Conservation (phyloP, 208 protist genomes). For the Strigomonas galati region DNA sequence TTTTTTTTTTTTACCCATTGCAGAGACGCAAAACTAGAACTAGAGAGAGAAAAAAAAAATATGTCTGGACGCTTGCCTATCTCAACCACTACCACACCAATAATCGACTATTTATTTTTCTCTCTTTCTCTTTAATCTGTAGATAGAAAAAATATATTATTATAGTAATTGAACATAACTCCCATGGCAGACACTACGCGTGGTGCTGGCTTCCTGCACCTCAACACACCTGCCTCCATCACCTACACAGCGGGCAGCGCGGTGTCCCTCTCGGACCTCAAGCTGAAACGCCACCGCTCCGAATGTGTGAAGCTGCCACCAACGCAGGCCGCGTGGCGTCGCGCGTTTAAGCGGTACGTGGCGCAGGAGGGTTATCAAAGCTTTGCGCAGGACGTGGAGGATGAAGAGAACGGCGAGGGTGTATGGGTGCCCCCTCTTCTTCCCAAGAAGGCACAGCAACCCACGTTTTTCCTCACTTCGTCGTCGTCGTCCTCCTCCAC, state of each 20-base stretch:
- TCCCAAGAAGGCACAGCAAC: background rate
- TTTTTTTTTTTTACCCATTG: too few relatives aligned
- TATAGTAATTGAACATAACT: too few relatives aligned
- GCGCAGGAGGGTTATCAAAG: slow-evolving; percentile 42
- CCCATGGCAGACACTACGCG: slow-evolving; percentile 20
- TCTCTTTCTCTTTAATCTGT: background rate
- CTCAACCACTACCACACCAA: background rate
- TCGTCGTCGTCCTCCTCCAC: background rate
- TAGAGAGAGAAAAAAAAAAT: too few relatives aligned
- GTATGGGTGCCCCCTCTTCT: slow-evolving; percentile 48
- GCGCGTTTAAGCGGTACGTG: slow-evolving; percentile 39
- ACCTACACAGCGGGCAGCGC: slow-evolving; percentile 61
- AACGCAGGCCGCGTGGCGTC: slow-evolving; percentile 49
- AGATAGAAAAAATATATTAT: too few relatives aligned
- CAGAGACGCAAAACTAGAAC: too few relatives aligned
- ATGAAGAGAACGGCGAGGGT: slow-evolving; percentile 53
- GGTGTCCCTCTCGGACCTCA: slow-evolving; percentile 61
- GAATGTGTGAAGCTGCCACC: slow-evolving; percentile 69
- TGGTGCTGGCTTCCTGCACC: slow-evolving; percentile 83
- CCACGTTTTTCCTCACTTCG: too few relatives aligned
- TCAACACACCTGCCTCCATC: slow-evolving; percentile 81
- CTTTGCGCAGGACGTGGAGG: slow-evolving; percentile 65
- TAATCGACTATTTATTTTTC: background rate
- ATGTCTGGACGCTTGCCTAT: too few relatives aligned
- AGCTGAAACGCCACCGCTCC: slow-evolving; percentile 37